Evolutionary conservation across 805 yeast species (phyloP).

Genomic region (Candida coquimbonensis): DNA sequence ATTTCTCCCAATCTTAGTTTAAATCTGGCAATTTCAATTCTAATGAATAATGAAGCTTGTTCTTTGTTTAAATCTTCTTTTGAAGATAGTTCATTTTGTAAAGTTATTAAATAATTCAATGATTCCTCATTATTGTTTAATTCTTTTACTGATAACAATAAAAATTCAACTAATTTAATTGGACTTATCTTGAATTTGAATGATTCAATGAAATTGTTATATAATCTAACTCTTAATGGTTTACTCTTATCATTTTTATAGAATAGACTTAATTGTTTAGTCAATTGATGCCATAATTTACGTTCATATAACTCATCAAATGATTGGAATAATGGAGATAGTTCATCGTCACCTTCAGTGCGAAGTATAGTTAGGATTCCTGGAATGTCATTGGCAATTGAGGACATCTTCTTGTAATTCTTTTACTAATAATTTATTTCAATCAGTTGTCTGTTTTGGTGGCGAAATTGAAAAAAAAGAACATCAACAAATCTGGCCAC

Average conservation of each 20-base stretch:
- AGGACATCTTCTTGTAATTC: not conserved
- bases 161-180: slow-evolving; percentile 69
- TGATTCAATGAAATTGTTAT: slow-evolving; percentile 58
- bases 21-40: slow-evolving; percentile 70
- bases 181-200: slow-evolving; percentile 71
- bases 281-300: slow-evolving; percentile 92
- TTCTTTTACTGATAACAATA: slow-evolving; percentile 47
- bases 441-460: slow-evolving; percentile 1
- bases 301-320: slow-evolving; percentile 84
- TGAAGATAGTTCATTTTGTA: slow-evolving; percentile 38
- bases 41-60: slow-evolving; percentile 53
- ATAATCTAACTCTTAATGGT: slow-evolving; percentile 57
- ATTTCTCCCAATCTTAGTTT: slow-evolving; percentile 49
- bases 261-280: slow-evolving; percentile 55
- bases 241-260: slow-evolving; percentile 48
- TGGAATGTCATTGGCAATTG: slow-evolving; percentile 15
- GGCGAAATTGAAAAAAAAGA: slow-evolving; percentile 2
- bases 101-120: slow-evolving; percentile 39
- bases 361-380: slow-evolving; percentile 41
- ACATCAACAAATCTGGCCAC: not conserved
- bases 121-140: slow-evolving; percentile 38
- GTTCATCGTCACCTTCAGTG: slow-evolving; percentile 56
- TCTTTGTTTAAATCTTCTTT: slow-evolving; percentile 32
- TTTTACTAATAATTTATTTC: no score
- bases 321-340: slow-evolving; percentile 53